phyloP scores from a whole-genome alignment of 1,284 basidiomycete genomes.

The Cutaneotrichosporon spelunceum region DNA sequence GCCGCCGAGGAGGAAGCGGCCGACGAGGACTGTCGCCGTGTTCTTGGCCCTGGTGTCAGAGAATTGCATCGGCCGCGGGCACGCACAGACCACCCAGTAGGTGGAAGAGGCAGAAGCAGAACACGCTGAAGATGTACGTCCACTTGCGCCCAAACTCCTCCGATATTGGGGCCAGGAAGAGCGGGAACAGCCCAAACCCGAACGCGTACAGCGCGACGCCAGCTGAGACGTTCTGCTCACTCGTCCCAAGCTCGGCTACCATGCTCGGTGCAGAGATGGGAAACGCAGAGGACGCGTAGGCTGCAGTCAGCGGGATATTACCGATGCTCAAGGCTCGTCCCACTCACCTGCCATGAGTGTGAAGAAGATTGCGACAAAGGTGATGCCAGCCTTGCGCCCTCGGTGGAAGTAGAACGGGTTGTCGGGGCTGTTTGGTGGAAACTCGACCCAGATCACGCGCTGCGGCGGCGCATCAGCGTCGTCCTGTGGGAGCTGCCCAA shows the following conservation, averaged over 20 bases:
- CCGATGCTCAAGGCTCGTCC: no score
- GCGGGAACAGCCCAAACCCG: constrained; percentile 66
- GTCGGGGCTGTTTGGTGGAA: constrained; percentile 56
- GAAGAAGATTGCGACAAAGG: constrained; percentile 59
- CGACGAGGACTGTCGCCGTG: constrained; percentile 65
- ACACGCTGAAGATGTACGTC: constrained; percentile 61
- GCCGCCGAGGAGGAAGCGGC: constrained; percentile 62
- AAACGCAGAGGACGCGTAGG: constrained; percentile 59
- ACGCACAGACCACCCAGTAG: constrained; percentile 32
- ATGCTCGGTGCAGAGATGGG: constrained; percentile 61
- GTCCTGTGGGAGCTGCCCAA: background rate
- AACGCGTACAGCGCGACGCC: constrained; percentile 60
- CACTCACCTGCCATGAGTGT: constrained; percentile 58
- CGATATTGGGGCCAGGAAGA: constrained; percentile 68
- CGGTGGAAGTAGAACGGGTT: constrained; percentile 60
- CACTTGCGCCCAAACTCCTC: constrained; percentile 73
- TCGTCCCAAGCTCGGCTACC: constrained; percentile 63
- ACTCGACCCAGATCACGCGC: constrained; percentile 58
- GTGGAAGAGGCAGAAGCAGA: constrained; percentile 62
- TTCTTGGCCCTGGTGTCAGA: constrained; percentile 59
- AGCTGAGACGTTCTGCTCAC: constrained; percentile 59
- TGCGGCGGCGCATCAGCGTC: constrained; percentile 3
- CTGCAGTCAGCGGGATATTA: constrained; percentile 46
- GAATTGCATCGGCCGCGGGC: constrained; percentile 2
- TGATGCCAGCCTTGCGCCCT: constrained; percentile 61